Base-by-base conservation (phyloP, 2,329 filamentous ascomycete species). In the Diaporthe velutina region DNA sequence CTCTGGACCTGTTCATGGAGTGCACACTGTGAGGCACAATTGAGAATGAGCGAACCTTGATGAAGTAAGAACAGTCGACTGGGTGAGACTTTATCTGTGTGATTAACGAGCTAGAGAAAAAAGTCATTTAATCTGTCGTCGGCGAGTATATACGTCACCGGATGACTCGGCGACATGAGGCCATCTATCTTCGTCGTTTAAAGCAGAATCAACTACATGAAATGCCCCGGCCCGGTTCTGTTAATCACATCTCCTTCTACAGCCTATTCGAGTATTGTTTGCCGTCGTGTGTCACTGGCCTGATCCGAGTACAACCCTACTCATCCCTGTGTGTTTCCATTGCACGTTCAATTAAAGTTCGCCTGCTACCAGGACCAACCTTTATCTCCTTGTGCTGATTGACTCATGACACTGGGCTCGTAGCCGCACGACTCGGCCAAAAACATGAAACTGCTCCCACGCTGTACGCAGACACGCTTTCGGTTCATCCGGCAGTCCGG, bases 281-380 rank as follows among this genome's bases (percentile, higher is more conserved):
- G n/a, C 64, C 48, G 48, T 45, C 12, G 64, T 68, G 45, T 52
- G 30, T 50, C 33, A 54, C 15, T 52, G 48, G 48, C 33, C 22
- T 38, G 33, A 38, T 68, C 64, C 64, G 33, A 68, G 22, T 54
- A 40, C 64, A 38, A 68, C 48, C 30, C 48, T 40, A 25, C n/a
- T 30, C 33, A 68, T 54, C 64, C 64, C n/a, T 68, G 64, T 25
- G 64, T 54, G 48, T 68, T 68, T 54, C 48, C 33, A 68, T 40
- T 54, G 64, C 33, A 68, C 64, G 64, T 68, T 68, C 64, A 54
- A 54, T 35, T 68, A 68, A 68, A 48, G 64, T 68, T 68, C 64
- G 64, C 17, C n/a, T 40, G 48, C 15, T 68, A 19, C 64, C 64
- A 68, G 64, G 64, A 40, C 64, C 48, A 40, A 52, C 64, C 64